phyloP scores from a whole-genome alignment of 371 early-diverging fungal genomes.

The Saksenaea oblongispora region DNA sequence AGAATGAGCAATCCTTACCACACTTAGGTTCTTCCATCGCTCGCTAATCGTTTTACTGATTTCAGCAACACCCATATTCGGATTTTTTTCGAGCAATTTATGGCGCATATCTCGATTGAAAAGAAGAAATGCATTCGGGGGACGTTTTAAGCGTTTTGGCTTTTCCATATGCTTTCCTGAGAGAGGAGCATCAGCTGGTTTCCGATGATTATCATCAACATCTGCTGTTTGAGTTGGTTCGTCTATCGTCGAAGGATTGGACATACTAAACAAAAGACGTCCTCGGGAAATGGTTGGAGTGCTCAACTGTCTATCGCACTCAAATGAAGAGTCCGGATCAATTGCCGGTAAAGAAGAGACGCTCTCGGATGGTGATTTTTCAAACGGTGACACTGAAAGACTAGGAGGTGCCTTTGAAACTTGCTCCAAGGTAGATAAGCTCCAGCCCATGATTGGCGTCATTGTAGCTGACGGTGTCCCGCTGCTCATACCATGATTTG shows the following conservation, averaged over 20 bases:
- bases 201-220: neutral
- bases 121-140: slow-evolving; percentile 67
- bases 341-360: neutral
- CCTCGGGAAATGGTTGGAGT: neutral
- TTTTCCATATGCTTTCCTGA: neutral
- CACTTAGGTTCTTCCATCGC: slow-evolving; percentile 51
- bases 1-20: slow-evolving; percentile 15
- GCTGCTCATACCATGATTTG: neutral
- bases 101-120: slow-evolving; percentile 68
- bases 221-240: slow-evolving; percentile 9
- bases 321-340: neutral
- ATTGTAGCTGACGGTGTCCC: neutral
- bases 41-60: slow-evolving; percentile 62
- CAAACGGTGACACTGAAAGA: neutral
- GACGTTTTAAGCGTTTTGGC: slow-evolving; percentile 52
- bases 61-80: slow-evolving; percentile 58
- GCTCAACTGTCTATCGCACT: neutral
- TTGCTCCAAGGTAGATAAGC: neutral
- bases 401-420: neutral
- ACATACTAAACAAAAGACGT: slow-evolving; percentile 8
- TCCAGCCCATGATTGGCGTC: neutral
- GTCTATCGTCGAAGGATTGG: slow-evolving; percentile 16
- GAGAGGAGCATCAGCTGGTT: neutral
- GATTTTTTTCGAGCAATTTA: slow-evolving; percentile 52
- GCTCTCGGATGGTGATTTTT: neutral